Percentiles rank a stretch among this genome's conserved stretches.
Conservation (phyloP, 495 filamentous ascomycete species). For the Astrothelium macrocarpum region DNA sequence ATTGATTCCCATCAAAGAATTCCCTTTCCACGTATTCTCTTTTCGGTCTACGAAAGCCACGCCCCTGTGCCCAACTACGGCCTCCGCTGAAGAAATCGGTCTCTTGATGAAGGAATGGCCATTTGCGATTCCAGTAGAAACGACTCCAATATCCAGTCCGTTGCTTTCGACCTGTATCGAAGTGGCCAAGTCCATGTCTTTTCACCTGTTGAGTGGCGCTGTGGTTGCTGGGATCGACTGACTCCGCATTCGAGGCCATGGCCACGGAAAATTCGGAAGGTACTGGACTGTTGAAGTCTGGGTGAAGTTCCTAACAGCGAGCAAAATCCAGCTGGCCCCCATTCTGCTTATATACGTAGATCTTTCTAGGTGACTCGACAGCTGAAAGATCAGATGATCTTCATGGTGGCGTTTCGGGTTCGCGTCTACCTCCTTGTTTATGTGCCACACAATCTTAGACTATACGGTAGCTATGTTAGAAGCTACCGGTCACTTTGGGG, state of each 20-base stretch:
- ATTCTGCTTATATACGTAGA: background rate
- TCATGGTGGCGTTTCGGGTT: background rate
- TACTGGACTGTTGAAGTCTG: background rate
- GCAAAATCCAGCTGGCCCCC: background rate
- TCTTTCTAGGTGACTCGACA: background rate
- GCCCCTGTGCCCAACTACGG: constrained; percentile 3
- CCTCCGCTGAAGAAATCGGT: constrained; percentile 8
- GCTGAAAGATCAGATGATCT: background rate
- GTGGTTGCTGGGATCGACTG: background rate
- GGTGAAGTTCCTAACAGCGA: background rate
- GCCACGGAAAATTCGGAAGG: background rate
- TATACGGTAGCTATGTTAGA: background rate
- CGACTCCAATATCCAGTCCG: background rate
- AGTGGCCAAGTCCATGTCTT: background rate
- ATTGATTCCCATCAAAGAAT: background rate
- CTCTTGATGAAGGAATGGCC: background rate
- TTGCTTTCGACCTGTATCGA: background rate
- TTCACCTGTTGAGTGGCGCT: background rate
- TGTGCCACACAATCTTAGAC: constrained; percentile 1
- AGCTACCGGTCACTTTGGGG: background rate
- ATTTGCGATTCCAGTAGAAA: background rate
- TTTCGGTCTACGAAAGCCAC: background rate
- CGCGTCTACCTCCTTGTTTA: background rate
- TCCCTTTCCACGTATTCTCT: background rate
- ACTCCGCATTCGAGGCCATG: background rate